Conservation (phyloP, 148 eudicot genomes). For the Salicornia ramosissima region DNA sequence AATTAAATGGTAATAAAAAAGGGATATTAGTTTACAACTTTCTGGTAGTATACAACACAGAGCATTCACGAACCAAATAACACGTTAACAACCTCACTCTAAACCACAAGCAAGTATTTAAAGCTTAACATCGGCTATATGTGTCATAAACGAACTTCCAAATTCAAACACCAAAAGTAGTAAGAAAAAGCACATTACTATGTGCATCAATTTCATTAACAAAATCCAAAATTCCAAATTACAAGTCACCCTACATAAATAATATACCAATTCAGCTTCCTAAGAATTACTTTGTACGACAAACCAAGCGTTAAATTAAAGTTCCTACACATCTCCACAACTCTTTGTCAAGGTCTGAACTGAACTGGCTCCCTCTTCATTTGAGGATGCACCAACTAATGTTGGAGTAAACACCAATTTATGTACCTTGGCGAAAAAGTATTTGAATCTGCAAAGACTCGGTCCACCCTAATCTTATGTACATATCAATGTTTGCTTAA, state of each 20-base stretch:
- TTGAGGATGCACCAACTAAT: constrained; percentile 11
- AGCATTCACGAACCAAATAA: too few species aligned
- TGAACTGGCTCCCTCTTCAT: too few species aligned
- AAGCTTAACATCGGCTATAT: neutral
- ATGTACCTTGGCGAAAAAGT: constrained; percentile 21
- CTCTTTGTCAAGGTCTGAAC: constrained; percentile 6
- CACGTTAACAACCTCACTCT: too few species aligned
- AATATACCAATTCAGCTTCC: constrained; percentile 12
- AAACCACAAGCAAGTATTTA: neutral
- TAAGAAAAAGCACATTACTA: neutral
- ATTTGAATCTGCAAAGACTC: constrained; percentile 14
- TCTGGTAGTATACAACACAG: too few species aligned
- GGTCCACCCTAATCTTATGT: constrained; percentile 23
- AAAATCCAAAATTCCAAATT: constrained; percentile 1
- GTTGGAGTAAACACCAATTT: constrained; percentile 23
- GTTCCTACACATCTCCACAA: neutral
- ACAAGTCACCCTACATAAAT: neutral
- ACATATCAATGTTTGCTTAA: constrained; percentile 27
- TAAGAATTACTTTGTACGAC: constrained; percentile 10
- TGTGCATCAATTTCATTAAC: constrained; percentile 15
- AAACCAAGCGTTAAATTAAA: constrained; percentile 6
- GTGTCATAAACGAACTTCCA: neutral
- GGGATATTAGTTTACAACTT: too few species aligned
- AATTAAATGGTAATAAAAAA: too few species aligned
- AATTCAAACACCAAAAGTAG: neutral